These are phyloP conservation scores for Malassezia pachydermatis DNA, from an alignment of 1,284 basidiomycete species.

Conservation along the genomic window DNA sequence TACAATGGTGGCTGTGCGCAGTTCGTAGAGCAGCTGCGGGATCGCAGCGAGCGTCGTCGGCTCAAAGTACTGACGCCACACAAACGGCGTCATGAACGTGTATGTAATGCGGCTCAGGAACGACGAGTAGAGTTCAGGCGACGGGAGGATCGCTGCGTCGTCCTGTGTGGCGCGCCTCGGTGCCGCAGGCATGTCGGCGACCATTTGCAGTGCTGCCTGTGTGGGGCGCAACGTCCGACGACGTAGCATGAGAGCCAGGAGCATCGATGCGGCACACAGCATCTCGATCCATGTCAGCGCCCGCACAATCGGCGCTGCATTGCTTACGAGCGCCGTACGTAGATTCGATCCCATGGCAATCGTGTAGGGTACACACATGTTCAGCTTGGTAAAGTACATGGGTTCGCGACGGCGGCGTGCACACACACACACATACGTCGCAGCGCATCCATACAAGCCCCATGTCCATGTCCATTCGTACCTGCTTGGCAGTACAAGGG, in stretches of 20 bases:
- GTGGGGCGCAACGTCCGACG: no score
- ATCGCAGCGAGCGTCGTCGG: slow-evolving; percentile 50
- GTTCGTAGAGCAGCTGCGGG: slow-evolving; percentile 53
- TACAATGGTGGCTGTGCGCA: slow-evolving; percentile 49
- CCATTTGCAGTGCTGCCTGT: no score
- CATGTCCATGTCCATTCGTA: neutral
- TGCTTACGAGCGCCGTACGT: slow-evolving; percentile 15
- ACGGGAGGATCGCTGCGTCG: no score
- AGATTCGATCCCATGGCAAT: slow-evolving; percentile 18
- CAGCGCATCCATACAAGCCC: neutral
- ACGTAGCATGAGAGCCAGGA: no score
- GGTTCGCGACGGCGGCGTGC: slow-evolving; percentile 23
- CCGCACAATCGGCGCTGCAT: no score
- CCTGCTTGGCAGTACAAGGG: neutral
- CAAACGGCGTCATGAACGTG: slow-evolving; percentile 31
- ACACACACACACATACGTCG: slow-evolving; percentile 19
- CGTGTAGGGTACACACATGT: slow-evolving; percentile 16
- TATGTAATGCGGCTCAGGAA: slow-evolving; percentile 20
- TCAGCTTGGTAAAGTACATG: slow-evolving; percentile 38
- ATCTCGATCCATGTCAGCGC: no score
- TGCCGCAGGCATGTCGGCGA: no score
- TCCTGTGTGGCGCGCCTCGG: no score
- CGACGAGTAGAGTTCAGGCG: slow-evolving; percentile 18
- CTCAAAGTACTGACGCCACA: slow-evolving; percentile 50
- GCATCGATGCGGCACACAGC: no score